These are phyloP conservation scores for Nemania sp. DNA, from an alignment of 2,329 filamentous ascomycete species.

Conservation along the genomic window DNA sequence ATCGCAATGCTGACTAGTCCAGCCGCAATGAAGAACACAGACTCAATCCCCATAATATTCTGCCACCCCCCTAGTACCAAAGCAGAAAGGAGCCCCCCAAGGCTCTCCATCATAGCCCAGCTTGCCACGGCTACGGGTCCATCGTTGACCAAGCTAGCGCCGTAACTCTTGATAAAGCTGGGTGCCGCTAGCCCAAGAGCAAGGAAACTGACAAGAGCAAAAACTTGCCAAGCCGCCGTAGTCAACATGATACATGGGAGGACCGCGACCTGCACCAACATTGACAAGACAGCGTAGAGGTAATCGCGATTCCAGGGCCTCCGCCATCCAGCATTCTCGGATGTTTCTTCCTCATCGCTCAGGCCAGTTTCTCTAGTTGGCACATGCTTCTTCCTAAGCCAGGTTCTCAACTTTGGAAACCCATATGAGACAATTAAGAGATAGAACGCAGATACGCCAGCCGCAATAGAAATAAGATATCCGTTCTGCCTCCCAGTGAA, in stretches of 20 bases:
- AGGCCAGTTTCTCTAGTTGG: background rate
- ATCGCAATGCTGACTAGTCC: background rate
- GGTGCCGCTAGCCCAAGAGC: background rate
- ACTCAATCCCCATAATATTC: background rate
- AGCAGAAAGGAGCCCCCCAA: background rate
- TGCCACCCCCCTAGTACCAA: background rate
- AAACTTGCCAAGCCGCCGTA: background rate
- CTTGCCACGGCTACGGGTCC: background rate
- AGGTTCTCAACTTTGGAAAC: background rate
- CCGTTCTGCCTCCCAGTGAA: constrained; percentile 28
- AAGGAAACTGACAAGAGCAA: background rate
- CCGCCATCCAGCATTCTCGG: background rate
- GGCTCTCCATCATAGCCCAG: constrained; percentile 3
- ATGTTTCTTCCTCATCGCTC: background rate
- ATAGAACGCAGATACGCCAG: background rate
- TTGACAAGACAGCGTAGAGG: background rate
- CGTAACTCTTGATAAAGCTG: constrained; percentile 6
- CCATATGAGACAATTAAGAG: background rate
- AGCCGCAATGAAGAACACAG: background rate
- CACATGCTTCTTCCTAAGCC: background rate
- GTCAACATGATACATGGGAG: background rate
- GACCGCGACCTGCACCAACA: background rate
- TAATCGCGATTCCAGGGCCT: background rate
- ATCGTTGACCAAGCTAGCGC: background rate
- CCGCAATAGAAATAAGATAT: constrained; percentile 16